Percentiles rank a stretch among this genome's conserved stretches.
phyloP scores from a whole-genome alignment of 2,329 filamentous ascomycete genomes.

The Pyrenophora graminea region DNA sequence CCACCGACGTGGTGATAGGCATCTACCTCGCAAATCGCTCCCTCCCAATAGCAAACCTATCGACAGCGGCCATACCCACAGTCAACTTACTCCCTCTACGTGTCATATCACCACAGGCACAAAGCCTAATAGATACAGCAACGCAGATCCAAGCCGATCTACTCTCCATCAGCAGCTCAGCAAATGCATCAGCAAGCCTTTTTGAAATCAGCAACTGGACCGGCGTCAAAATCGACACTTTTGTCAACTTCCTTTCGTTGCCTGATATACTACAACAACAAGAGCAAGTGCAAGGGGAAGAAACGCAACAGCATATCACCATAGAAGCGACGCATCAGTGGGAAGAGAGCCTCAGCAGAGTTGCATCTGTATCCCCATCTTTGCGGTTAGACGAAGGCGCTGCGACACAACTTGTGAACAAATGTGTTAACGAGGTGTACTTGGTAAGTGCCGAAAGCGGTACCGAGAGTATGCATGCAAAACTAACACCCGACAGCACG shows the following conservation, averaged over 20 bases:
- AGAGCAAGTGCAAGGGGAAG: not conserved
- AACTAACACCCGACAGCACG: conserved; percentile 48
- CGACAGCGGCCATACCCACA: conserved; percentile 66
- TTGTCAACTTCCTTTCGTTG: conserved; percentile 78
- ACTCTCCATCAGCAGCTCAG: conserved; percentile 59
- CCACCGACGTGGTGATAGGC: conserved; percentile 65
- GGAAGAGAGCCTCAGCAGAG: conserved; percentile 25
- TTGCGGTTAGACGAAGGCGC: too few relatives aligned
- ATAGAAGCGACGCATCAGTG: conserved; percentile 26
- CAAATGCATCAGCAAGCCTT: conserved; percentile 64
- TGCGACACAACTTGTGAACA: conserved; percentile 19
- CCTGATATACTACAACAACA: conserved; percentile 44
- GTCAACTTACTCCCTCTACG: conserved; percentile 77
- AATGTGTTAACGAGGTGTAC: conserved; percentile 38
- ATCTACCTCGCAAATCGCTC: conserved; percentile 82
- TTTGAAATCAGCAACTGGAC: conserved; percentile 78
- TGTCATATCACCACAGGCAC: conserved; percentile 49
- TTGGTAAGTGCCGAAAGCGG: conserved; percentile 46
- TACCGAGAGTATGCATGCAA: conserved; percentile 25
- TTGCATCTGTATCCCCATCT: too few relatives aligned
- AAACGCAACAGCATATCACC: conserved; percentile 7
- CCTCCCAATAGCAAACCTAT: conserved; percentile 55
- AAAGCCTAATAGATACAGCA: conserved; percentile 58
- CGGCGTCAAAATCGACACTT: conserved; percentile 68
- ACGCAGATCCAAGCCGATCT: conserved; percentile 70